These are phyloP conservation scores for Pelargonium myrrhifolium DNA, from an alignment of 441 rosid species.

Conservation along the genomic window DNA sequence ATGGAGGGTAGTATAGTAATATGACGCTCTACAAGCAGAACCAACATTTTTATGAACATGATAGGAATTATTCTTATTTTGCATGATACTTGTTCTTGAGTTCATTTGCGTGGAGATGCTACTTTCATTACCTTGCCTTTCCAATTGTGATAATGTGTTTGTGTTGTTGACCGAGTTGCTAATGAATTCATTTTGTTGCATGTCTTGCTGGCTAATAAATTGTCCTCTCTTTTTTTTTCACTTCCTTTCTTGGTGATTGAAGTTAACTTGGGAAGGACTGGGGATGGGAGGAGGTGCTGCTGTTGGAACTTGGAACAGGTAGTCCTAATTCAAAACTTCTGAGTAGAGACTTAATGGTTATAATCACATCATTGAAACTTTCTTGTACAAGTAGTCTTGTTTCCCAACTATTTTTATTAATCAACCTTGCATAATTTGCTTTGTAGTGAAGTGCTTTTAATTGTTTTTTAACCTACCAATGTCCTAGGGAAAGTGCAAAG, in stretches of 20 bases:
- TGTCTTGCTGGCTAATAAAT: constrained; percentile 13
- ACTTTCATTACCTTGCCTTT: neutral
- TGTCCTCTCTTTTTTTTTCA: neutral
- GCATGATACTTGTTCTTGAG: neutral
- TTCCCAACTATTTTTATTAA: no score
- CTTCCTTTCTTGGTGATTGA: constrained; percentile 19
- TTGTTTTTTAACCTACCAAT: constrained; percentile 6
- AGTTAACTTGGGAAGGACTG: constrained; percentile 90
- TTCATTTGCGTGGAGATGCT: neutral
- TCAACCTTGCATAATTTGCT: neutral
- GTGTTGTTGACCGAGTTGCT: neutral
- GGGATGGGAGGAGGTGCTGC: constrained; percentile 69
- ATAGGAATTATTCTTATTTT: neutral
- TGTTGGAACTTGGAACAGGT: constrained; percentile 82
- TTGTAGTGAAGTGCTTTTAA: constrained; percentile 1
- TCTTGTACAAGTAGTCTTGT: neutral
- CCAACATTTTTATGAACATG: neutral
- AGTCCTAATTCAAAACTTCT: constrained; percentile 8
- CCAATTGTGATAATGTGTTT: neutral
- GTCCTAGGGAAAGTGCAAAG: constrained; percentile 42
- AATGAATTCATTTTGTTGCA: neutral
- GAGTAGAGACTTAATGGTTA: neutral
- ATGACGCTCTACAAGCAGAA: neutral
- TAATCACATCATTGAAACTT: no score
- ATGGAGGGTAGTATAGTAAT: neutral